phyloP scores from a whole-genome alignment of 1,284 basidiomycete genomes.

The Earliella scabrosa region DNA sequence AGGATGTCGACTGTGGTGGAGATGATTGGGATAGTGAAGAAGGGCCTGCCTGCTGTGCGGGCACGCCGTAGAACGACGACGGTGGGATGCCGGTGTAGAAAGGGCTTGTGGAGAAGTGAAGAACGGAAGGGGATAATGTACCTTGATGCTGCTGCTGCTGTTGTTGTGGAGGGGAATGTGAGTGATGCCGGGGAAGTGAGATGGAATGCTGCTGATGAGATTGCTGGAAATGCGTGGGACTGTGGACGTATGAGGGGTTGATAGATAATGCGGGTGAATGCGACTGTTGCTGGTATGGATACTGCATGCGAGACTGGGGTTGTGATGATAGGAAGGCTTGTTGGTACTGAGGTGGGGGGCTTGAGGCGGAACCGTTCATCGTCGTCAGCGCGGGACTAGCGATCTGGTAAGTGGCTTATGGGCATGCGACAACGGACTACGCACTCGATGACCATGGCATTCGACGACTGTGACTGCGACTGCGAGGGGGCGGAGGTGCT shows the following conservation, averaged over 20 bases:
- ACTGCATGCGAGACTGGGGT: slow-evolving; percentile 40
- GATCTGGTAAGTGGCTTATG: slow-evolving; percentile 6
- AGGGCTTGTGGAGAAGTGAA: slow-evolving; percentile 54
- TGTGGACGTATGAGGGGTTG: slow-evolving; percentile 35
- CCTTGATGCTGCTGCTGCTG: slow-evolving; percentile 45
- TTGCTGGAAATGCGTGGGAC: slow-evolving; percentile 41
- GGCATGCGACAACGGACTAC: slow-evolving; percentile 28
- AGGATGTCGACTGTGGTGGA: not conserved
- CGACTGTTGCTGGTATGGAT: slow-evolving; percentile 41
- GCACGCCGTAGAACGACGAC: slow-evolving; percentile 41
- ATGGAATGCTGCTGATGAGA: slow-evolving; percentile 37
- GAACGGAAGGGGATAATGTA: slow-evolving; percentile 68
- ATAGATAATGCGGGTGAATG: slow-evolving; percentile 43
- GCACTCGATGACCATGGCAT: slow-evolving; percentile 56
- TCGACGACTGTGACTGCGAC: slow-evolving; percentile 27
- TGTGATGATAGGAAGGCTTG: slow-evolving; percentile 35
- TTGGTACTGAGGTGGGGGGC: slow-evolving; percentile 42
- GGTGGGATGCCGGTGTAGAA: slow-evolving; percentile 45
- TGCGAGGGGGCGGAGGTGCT: slow-evolving; percentile 37
- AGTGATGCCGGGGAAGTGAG: slow-evolving; percentile 27
- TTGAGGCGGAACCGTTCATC: slow-evolving; percentile 41
- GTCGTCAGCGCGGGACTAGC: slow-evolving; percentile 57
- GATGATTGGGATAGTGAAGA: slow-evolving; percentile 10
- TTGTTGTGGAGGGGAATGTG: slow-evolving; percentile 31
- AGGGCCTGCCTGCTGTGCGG: slow-evolving; percentile 22